phyloP scores from a whole-genome alignment of 768 basidiomycete genomes.

The Pleurotus pulmonarius region DNA sequence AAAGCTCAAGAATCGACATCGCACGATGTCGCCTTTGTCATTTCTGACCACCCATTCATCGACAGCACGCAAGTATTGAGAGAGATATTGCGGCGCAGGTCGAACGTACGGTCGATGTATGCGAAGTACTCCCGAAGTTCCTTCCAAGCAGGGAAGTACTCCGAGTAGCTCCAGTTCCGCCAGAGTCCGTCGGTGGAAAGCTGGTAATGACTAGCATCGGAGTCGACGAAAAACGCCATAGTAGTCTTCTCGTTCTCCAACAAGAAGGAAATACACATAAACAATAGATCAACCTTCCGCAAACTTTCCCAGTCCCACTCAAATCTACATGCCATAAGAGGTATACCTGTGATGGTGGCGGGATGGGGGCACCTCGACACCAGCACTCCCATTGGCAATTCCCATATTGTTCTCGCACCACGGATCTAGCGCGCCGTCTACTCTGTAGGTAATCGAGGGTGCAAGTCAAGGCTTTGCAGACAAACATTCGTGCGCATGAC shows the following conservation, averaged over 20 bases:
- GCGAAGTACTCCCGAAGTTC: constrained; percentile 17
- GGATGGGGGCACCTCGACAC: no score
- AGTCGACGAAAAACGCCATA: no score
- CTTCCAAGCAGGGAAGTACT: neutral
- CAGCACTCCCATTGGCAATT: no score
- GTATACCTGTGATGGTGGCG: no score
- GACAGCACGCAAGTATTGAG: constrained; percentile 17
- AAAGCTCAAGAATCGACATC: constrained; percentile 10
- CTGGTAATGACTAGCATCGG: neutral
- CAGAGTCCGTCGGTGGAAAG: constrained; percentile 5
- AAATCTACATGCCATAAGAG: neutral
- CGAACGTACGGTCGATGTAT: constrained; percentile 20
- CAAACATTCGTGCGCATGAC: constrained; percentile 10
- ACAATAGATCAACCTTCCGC: no score
- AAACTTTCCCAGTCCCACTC: neutral
- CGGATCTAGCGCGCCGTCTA: constrained; percentile 68
- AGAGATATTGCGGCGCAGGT: constrained; percentile 17
- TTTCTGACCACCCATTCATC: constrained; percentile 12
- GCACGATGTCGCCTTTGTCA: constrained; percentile 2
- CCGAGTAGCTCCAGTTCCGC: neutral
- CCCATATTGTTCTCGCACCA: constrained; percentile 48
- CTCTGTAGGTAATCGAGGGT: constrained; percentile 33
- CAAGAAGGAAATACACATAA: no score
- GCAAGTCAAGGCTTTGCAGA: neutral
- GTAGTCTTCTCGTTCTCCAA: no score